phyloP scores from a whole-genome alignment of 352 stramenopile species.

The Phytopythium litorale region DNA sequence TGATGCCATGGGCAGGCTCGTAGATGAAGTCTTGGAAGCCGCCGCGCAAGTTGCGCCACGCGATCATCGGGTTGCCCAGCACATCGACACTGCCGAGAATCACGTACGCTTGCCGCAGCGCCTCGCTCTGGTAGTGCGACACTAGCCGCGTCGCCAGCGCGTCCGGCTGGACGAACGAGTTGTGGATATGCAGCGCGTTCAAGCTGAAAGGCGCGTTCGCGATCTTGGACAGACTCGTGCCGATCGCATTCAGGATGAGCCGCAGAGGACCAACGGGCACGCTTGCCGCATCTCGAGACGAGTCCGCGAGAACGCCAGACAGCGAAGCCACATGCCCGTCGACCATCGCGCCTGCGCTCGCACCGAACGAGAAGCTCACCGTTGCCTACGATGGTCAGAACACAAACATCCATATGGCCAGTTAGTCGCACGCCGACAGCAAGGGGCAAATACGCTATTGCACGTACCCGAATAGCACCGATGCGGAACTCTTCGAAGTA shows the following conservation, averaged over 20 bases:
- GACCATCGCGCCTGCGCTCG: slow-evolving; percentile 57
- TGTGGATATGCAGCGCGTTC: slow-evolving; percentile 67
- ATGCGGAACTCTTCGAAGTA: slow-evolving; percentile 91
- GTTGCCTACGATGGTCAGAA: slow-evolving; percentile 33
- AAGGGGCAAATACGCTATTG: background rate
- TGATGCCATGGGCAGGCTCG: slow-evolving; percentile 75
- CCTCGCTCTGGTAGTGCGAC: slow-evolving; percentile 88
- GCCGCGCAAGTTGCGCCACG: slow-evolving; percentile 79
- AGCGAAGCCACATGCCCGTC: slow-evolving; percentile 45
- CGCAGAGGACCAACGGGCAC: slow-evolving; percentile 72
- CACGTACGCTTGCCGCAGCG: slow-evolving; percentile 84
- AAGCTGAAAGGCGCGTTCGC: slow-evolving; percentile 85
- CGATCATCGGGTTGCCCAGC: slow-evolving; percentile 86
- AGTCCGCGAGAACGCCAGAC: slow-evolving; percentile 22
- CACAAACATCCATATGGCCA: background rate
- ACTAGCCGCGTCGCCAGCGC: slow-evolving; percentile 56
- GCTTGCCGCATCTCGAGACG: slow-evolving; percentile 27
- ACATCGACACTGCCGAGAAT: slow-evolving; percentile 87
- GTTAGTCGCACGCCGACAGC: background rate
- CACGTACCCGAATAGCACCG: slow-evolving; percentile 64
- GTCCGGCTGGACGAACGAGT: slow-evolving; percentile 84
- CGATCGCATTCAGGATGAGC: slow-evolving; percentile 84
- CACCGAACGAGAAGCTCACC: slow-evolving; percentile 82
- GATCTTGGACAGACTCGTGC: slow-evolving; percentile 86
- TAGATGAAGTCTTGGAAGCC: slow-evolving; percentile 84